Percentiles rank a stretch among this genome's conserved stretches.
These are phyloP conservation scores for Rhipidocladum racemiflorum DNA, from an alignment of 176 grass and related monocot genomes.

Conservation along the genomic window DNA sequence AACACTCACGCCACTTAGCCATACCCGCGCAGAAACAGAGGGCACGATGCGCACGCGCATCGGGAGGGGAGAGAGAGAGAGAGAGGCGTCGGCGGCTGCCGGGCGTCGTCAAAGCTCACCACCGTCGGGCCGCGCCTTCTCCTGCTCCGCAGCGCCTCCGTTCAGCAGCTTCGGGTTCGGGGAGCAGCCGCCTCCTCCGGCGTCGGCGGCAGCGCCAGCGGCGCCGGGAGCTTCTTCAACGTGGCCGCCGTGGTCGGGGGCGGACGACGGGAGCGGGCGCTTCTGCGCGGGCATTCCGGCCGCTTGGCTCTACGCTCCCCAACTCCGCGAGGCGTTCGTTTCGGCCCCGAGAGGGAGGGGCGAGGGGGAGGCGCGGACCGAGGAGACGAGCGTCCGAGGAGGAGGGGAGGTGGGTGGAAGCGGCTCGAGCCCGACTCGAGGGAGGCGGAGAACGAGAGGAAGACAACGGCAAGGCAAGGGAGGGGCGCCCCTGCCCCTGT, in stretches of 20 bases:
- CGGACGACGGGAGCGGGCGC: conserved; percentile 41
- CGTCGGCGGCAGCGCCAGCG: background rate
- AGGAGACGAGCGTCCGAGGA: background rate
- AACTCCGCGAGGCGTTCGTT: conserved; percentile 22
- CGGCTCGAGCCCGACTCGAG: conserved; percentile 35
- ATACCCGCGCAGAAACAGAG: background rate
- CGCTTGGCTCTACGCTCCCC: background rate
- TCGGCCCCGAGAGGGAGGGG: background rate
- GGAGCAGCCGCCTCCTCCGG: background rate
- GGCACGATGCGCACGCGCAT: conserved; percentile 34
- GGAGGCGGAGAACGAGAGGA: conserved; percentile 57
- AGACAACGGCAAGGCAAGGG: conserved; percentile 19
- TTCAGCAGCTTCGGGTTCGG: conserved; percentile 29
- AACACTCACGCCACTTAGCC: conserved; percentile 27
- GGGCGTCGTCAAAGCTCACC: conserved; percentile 11
- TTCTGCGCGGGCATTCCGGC: conserved; percentile 66
- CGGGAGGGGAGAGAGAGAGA: conserved; percentile 13
- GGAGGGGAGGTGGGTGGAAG: conserved; percentile 41
- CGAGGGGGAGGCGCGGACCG: background rate
- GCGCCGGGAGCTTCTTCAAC: conserved; percentile 28
- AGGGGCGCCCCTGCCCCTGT: background rate
- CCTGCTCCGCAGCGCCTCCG: background rate
- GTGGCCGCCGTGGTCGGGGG: conserved; percentile 11
- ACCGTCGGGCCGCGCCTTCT: conserved; percentile 28
- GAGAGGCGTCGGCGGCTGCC: background rate